Conservation (phyloP, 148 eudicot genomes). For the Selenicereus undatus region DNA sequence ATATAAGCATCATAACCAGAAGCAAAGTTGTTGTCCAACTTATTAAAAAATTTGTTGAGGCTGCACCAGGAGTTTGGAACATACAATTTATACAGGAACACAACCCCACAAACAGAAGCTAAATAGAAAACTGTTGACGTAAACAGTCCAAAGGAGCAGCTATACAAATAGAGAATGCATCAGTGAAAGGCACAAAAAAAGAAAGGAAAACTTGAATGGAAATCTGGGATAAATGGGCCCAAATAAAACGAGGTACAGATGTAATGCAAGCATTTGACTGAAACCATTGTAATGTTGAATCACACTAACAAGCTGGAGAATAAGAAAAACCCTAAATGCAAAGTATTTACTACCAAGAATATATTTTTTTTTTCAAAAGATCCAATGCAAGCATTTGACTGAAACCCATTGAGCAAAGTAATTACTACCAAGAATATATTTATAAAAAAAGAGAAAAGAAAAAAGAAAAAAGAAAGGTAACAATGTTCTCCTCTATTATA, state of each 20-base stretch:
- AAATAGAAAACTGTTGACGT: conserved; percentile 72
- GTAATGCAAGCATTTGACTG: background rate
- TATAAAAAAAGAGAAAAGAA: too few relatives aligned
- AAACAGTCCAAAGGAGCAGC: conserved; percentile 70
- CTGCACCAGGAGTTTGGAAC: conserved; percentile 64
- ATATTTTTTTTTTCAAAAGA: too few relatives aligned
- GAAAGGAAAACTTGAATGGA: background rate
- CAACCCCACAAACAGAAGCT: conserved; percentile 70
- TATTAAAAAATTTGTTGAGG: conserved; percentile 91
- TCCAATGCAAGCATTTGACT: too few relatives aligned
- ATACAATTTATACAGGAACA: conserved; percentile 56
- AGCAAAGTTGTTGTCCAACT: conserved; percentile 78
- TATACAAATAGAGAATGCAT: conserved; percentile 29
- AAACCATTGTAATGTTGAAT: too few relatives aligned
- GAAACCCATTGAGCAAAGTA: too few relatives aligned
- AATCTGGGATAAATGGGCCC: background rate
- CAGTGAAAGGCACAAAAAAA: background rate
- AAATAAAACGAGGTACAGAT: background rate
- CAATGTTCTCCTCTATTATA: too few relatives aligned
- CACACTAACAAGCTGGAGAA: conserved; percentile 86
- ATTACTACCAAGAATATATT: too few relatives aligned
- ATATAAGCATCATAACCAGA: conserved; percentile 72
- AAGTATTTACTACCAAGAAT: too few relatives aligned
- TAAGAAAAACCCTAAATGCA: conserved; percentile 85
- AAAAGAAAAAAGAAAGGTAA: too few relatives aligned